A percentile compares a stretch with the other conserved stretches of the same genome.
Evolutionary conservation across 805 yeast genomes (phyloP).

Genomic region (Kazachstania bromeliacearum): DNA sequence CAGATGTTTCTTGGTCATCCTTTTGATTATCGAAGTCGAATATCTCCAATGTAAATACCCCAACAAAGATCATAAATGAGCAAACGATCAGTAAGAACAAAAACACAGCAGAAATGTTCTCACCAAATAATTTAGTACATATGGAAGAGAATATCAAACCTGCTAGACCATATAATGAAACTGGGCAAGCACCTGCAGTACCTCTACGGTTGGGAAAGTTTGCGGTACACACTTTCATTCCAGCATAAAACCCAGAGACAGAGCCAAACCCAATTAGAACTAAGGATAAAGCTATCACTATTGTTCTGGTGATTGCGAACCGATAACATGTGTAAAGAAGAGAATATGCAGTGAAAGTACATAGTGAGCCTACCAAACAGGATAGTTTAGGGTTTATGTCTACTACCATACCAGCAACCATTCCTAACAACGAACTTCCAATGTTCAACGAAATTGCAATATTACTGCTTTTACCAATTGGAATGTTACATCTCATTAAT

Average conservation of each 20-base stretch:
- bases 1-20: not conserved
- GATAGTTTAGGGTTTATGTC: slow-evolving; percentile 47
- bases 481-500: slow-evolving; percentile 44
- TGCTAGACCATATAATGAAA: slow-evolving; percentile 60
- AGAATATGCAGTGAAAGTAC: slow-evolving; percentile 47
- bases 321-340: slow-evolving; percentile 41
- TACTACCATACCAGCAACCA: slow-evolving; percentile 60
- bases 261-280: slow-evolving; percentile 56
- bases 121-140: slow-evolving; percentile 43
- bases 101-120: slow-evolving; percentile 46
- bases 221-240: slow-evolving; percentile 38
- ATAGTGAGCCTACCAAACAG: slow-evolving; percentile 44
- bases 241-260: slow-evolving; percentile 47
- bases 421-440: slow-evolving; percentile 62
- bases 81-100: slow-evolving; percentile 47
- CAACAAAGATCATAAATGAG: slow-evolving; percentile 26
- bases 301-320: slow-evolving; percentile 32
- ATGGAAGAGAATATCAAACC: slow-evolving; percentile 55
- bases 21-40: not conserved
- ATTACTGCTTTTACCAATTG: slow-evolving; percentile 53
- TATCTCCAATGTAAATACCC: slow-evolving; percentile 20
- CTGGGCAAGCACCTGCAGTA: slow-evolving; percentile 59
- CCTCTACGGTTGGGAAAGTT: slow-evolving; percentile 69
- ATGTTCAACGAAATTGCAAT: slow-evolving; percentile 52
- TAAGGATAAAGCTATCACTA: slow-evolving; percentile 41